phyloP scores from a whole-genome alignment of 2,329 filamentous ascomycete species.

The Neonectria sp. region DNA sequence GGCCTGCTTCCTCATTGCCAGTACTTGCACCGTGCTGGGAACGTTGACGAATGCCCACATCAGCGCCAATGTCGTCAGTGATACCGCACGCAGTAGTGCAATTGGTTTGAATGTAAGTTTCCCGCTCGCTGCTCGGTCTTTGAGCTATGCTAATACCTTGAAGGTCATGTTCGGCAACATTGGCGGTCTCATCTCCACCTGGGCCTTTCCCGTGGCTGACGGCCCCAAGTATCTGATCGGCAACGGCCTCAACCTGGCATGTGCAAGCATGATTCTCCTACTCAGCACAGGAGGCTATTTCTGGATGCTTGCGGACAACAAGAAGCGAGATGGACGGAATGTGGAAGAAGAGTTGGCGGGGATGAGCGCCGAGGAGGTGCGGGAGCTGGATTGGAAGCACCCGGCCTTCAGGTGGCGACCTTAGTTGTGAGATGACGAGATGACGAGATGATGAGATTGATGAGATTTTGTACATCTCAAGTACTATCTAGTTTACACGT shows the following conservation, averaged over 20 bases:
- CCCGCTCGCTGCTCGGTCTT: fast-evolving
- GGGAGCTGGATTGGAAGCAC: conserved; percentile 78
- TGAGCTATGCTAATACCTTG: conserved; percentile 11
- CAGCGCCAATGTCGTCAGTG: conserved; percentile 76
- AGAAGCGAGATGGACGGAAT: conserved; percentile 67
- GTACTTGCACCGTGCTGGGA: conserved; percentile 73
- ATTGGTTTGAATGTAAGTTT: conserved; percentile 62
- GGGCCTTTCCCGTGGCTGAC: conserved; percentile 75
- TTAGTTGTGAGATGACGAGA: conserved; percentile 7
- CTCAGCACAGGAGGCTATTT: conserved; percentile 62
- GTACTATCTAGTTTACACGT: background rate
- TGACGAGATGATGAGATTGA: background rate
- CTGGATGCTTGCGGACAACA: conserved; percentile 77
- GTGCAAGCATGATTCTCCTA: conserved; percentile 69
- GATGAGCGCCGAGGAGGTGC: conserved; percentile 66
- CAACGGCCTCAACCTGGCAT: conserved; percentile 75
- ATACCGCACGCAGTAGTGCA: conserved; percentile 74
- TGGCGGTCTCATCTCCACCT: conserved; percentile 77
- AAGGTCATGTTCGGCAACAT: conserved; percentile 56
- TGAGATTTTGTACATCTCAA: background rate
- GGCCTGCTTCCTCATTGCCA: conserved; percentile 75
- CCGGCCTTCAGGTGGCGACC: conserved; percentile 74
- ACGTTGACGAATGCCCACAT: conserved; percentile 74
- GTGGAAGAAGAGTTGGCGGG: conserved; percentile 71
- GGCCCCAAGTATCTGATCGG: conserved; percentile 77